Evolutionary conservation across 139 green algal genomes (phyloP), one percentile per base, ranked within the genome.

Genomic region (Picochlorum sp.): DNA sequence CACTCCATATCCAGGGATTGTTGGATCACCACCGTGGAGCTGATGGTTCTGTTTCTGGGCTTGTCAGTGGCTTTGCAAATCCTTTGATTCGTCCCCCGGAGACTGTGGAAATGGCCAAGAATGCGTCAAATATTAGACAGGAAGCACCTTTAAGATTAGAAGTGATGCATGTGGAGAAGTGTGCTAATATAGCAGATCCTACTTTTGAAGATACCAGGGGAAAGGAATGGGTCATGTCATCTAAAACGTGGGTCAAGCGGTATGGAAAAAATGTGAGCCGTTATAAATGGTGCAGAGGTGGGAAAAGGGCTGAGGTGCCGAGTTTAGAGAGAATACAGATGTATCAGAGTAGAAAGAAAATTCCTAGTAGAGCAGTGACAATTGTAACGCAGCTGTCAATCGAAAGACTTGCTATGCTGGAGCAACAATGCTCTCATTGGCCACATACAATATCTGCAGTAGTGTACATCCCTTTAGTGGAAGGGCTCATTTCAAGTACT

Each of bases 381-480:
- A 33, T 73, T 5, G 66, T 68, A 1, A 73, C 66, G 8, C 59
- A 73, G 50, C 66, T 73, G 16, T 49, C 29, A n/a, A 25, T 73
- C 28, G 66, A 73, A 59, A 37, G 66, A n/a, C 55, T 63, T 25
- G 18, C 43, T 7, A 68, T 73, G 59, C 41, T 73, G 52, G 66
- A 64, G 7, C 52, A 67, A 45, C 66, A 68, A 54, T 73, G 66
- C 60, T 33, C 51, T 31, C 24, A 65, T 55, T 61, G 55, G 55
- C 35, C 26, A 3, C n/a, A 43, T 10, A 50, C 51, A 44, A 68
- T 73, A 18, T 52, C 59, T 1, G 66, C 66, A 2, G 59, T 64
- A 32, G 36, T 73, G 9, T 73, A 73, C 40, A 64, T 73, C 22
- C 66, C 66, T n/a, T 58, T 73, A 32, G 33, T 69, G 9, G 14